Conservation (phyloP, 768 basidiomycete genomes). For the Tubosaeta sp. region DNA sequence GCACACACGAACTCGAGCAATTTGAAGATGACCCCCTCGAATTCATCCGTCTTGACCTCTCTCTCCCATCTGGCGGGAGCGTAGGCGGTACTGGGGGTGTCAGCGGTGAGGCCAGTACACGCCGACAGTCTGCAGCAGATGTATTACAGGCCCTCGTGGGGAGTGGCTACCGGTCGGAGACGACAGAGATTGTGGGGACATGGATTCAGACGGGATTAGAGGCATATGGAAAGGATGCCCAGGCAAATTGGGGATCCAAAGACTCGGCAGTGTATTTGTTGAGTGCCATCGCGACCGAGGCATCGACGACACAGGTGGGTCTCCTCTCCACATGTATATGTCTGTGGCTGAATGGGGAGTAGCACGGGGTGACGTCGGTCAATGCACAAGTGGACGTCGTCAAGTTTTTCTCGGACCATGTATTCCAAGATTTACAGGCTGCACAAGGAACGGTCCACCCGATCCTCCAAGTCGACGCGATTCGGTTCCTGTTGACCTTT, state of each 20-base stretch:
- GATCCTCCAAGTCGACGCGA: constrained; percentile 93
- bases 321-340: constrained; percentile 28
- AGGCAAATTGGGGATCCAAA: constrained; percentile 81
- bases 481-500: constrained; percentile 92
- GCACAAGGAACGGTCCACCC: constrained; percentile 68
- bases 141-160: constrained; percentile 89
- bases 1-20: constrained; percentile 88
- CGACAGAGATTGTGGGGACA: constrained; percentile 82
- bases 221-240: constrained; percentile 59
- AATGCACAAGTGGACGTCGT: constrained; percentile 92
- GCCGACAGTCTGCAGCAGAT: constrained; percentile 90
- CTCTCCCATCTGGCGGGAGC: constrained; percentile 43
- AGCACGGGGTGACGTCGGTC: constrained; percentile 92
- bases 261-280: constrained; percentile 91
- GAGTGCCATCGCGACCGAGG: constrained; percentile 89
- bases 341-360: neutral
- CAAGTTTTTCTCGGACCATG: constrained; percentile 90
- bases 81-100: constrained; percentile 29
- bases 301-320: constrained; percentile 74
- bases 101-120: constrained; percentile 67
- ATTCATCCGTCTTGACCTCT: constrained; percentile 41
- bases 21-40: constrained; percentile 98
- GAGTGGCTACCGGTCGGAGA: constrained; percentile 73
- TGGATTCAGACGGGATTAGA: constrained; percentile 77
- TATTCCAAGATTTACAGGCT: constrained; percentile 82